phyloP scores from a whole-genome alignment of 768 basidiomycete species.

The Multifurca ochricompacta region DNA sequence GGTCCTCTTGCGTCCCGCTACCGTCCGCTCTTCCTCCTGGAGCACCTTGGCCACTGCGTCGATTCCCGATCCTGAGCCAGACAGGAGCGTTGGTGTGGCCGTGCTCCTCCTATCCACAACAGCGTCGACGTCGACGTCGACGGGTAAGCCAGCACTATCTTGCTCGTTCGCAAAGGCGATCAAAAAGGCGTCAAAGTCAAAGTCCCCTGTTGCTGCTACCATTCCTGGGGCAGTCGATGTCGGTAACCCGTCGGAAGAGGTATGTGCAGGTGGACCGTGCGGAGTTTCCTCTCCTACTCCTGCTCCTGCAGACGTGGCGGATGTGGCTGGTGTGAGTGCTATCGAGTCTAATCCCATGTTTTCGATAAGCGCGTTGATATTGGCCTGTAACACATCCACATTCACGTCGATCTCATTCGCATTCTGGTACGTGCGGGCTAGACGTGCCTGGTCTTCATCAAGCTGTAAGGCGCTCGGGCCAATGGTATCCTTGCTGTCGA shows the following conservation, averaged over 20 bases:
- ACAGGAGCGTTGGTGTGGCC: background rate
- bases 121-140: conserved; percentile 22
- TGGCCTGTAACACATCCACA: conserved; percentile 59
- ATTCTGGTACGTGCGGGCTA: conserved; percentile 51
- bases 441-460: conserved; percentile 32
- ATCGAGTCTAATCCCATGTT: conserved; percentile 57
- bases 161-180: conserved; percentile 29
- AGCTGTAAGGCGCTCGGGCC: conserved; percentile 27
- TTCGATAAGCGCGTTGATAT: conserved; percentile 65
- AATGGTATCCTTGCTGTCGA: conserved; percentile 26
- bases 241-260: background rate
- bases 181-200: conserved; percentile 24
- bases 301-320: conserved; percentile 25
- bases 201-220: conserved; percentile 8
- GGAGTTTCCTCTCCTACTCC: too few species aligned
- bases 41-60: background rate
- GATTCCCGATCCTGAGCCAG: background rate
- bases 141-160: conserved; percentile 28
- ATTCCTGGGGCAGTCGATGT: background rate
- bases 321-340: conserved; percentile 23
- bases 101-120: background rate
- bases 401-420: conserved; percentile 63
- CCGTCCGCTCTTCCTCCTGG: conserved; percentile 1
- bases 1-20: conserved; percentile 26
- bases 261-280: conserved; percentile 28